Conservation (phyloP, 164 flowering plant genomes). For the Platanus orientalis region DNA sequence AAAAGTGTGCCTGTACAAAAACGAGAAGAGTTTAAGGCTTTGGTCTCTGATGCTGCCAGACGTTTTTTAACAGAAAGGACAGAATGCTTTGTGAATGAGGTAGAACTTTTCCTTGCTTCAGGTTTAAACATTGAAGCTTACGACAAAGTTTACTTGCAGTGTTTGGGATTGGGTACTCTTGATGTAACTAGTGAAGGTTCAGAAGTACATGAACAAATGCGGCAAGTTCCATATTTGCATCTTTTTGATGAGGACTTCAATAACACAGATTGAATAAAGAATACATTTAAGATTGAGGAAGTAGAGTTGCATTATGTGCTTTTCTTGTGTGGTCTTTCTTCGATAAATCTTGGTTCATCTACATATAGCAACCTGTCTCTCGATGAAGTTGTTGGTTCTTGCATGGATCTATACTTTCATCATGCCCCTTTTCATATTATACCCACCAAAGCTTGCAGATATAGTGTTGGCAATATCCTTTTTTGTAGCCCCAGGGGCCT, state of each 20-base stretch:
- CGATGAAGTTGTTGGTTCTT: too few relatives aligned
- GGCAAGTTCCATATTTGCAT: constrained; percentile 32
- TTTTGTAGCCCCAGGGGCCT: too few relatives aligned
- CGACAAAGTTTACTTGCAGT: constrained; percentile 60
- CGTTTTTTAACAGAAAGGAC: constrained; percentile 62
- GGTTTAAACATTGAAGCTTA: constrained; percentile 72
- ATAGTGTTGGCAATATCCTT: too few relatives aligned
- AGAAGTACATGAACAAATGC: constrained; percentile 19
- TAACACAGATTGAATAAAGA: constrained; percentile 22
- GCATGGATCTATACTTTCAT: too few relatives aligned
- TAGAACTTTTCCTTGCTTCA: constrained; percentile 81
- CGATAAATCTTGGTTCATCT: too few relatives aligned
- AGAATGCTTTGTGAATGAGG: constrained; percentile 62
- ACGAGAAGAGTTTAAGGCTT: constrained; percentile 45
- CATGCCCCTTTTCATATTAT: too few relatives aligned
- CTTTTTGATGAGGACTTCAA: constrained; percentile 61
- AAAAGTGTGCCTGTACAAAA: constrained; percentile 27
- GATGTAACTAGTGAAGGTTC: constrained; percentile 13
- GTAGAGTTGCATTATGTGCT: neutral
- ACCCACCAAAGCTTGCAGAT: too few relatives aligned
- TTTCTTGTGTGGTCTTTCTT: too few relatives aligned
- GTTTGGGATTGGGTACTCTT: constrained; percentile 38
- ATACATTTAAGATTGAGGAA: neutral
- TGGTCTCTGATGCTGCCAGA: constrained; percentile 56
- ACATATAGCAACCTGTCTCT: too few relatives aligned